phyloP scores from a whole-genome alignment of 1,284 basidiomycete genomes.

The Ustilago lituana region DNA sequence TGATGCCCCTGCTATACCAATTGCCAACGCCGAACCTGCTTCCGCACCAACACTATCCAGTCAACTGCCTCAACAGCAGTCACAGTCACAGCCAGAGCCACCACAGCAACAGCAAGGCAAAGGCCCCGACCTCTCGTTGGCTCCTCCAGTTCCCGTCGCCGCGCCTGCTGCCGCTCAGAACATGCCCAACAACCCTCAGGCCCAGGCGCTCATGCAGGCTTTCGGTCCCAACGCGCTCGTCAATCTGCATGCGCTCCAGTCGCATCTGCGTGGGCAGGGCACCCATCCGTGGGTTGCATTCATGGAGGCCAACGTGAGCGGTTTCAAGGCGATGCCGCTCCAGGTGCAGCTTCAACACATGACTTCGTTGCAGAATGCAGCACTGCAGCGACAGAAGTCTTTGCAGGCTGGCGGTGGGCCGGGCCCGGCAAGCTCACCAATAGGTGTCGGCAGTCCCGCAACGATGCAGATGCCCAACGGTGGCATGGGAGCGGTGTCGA shows the following conservation, averaged over 20 bases:
- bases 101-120: constrained; percentile 19
- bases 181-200: constrained; percentile 45
- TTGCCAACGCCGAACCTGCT: not conserved
- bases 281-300: constrained; percentile 50
- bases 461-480: constrained; percentile 25
- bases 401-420: constrained; percentile 8
- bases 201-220: constrained; percentile 49
- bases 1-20: constrained; percentile 1
- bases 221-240: constrained; percentile 56
- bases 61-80: constrained; percentile 1
- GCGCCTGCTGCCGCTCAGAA: constrained; percentile 21
- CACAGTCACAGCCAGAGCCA: constrained; percentile 7
- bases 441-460: constrained; percentile 18
- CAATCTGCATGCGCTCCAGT: constrained; percentile 51
- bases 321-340: constrained; percentile 44
- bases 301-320: constrained; percentile 48
- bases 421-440: not conserved
- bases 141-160: constrained; percentile 35
- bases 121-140: constrained; percentile 28
- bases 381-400: constrained; percentile 32
- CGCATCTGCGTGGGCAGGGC: constrained; percentile 47
- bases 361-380: constrained; percentile 46
- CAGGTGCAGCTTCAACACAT: constrained; percentile 56
- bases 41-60: not conserved
- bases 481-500: constrained; percentile 10